phyloP scores from a whole-genome alignment of 768 basidiomycete species.

The Boletus patriciae region DNA sequence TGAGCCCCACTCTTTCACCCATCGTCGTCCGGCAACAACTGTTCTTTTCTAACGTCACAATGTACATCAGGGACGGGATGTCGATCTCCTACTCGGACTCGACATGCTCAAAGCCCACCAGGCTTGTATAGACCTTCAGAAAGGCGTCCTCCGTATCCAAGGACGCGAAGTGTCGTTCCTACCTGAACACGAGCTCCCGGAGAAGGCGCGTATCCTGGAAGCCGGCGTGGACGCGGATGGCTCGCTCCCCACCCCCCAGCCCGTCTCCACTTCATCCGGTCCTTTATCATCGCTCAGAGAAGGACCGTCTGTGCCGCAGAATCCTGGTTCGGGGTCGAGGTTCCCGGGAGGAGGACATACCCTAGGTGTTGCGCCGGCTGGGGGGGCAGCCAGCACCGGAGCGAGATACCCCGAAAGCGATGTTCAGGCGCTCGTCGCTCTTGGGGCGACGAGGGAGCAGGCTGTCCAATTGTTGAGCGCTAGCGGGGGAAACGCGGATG shows the following conservation, averaged over 20 bases:
- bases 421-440: conserved; percentile 65
- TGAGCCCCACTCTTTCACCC: conserved; percentile 28
- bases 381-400: conserved; percentile 41
- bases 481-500: conserved; percentile 81
- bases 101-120: conserved; percentile 99
- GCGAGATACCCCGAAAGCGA: conserved; percentile 57
- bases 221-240: conserved; percentile 29
- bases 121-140: conserved; percentile 91
- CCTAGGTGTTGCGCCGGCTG: conserved; percentile 47
- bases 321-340: conserved; percentile 44
- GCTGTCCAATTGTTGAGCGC: conserved; percentile 78
- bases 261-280: conserved; percentile 21
- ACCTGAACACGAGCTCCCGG: conserved; percentile 91
- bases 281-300: conserved; percentile 7
- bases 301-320: conserved; percentile 17
- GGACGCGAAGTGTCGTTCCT: conserved; percentile 86
- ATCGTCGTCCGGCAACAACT: not conserved
- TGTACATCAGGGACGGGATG: conserved; percentile 70
- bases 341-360: conserved; percentile 75
- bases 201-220: conserved; percentile 59
- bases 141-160: conserved; percentile 89
- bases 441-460: conserved; percentile 75
- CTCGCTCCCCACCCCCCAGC: conserved; percentile 17
- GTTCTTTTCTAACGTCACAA: not conserved
- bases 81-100: conserved; percentile 96